These are phyloP conservation scores for Acer campestre DNA, from an alignment of 345 rosid species.

Conservation along the genomic window DNA sequence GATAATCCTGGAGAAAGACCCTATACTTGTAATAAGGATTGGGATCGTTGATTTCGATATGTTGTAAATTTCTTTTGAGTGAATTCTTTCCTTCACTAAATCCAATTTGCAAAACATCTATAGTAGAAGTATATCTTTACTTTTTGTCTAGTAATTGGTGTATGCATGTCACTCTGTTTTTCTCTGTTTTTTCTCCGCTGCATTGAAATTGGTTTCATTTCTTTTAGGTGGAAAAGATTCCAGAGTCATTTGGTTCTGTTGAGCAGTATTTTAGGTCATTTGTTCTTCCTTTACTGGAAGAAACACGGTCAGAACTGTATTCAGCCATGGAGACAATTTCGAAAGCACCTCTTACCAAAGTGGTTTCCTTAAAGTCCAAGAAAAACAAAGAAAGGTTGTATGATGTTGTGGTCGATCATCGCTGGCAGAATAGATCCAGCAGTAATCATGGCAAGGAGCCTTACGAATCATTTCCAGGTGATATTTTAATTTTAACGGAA, in stretches of 20 bases:
- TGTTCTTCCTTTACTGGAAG: slow-evolving; percentile 45
- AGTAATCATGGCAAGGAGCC: slow-evolving; percentile 23
- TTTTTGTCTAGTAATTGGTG: too few relatives aligned
- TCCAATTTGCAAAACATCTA: too few relatives aligned
- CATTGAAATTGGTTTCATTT: background rate
- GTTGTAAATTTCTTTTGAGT: too few relatives aligned
- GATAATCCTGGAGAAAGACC: too few relatives aligned
- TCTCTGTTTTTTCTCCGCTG: background rate
- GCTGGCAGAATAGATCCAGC: slow-evolving; percentile 35
- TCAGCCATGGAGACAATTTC: slow-evolving; percentile 38
- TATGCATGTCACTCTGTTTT: too few relatives aligned
- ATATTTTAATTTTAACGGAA: slow-evolving; percentile 36
- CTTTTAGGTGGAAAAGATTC: slow-evolving; percentile 39
- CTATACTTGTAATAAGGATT: too few relatives aligned
- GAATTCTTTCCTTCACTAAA: too few relatives aligned
- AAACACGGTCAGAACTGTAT: slow-evolving; percentile 35
- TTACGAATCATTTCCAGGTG: slow-evolving; percentile 43
- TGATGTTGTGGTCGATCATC: slow-evolving; percentile 26
- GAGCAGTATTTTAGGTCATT: slow-evolving; percentile 33
- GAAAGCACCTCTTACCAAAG: slow-evolving; percentile 36
- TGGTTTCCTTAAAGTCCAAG: background rate
- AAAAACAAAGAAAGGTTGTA: slow-evolving; percentile 1
- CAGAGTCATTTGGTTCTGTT: slow-evolving; percentile 31
- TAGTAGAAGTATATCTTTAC: too few relatives aligned
- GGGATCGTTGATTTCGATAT: too few relatives aligned